These are phyloP conservation scores for Pseudogymnoascus sp. DNA, from an alignment of 2,329 filamentous ascomycete species.

Conservation along the genomic window DNA sequence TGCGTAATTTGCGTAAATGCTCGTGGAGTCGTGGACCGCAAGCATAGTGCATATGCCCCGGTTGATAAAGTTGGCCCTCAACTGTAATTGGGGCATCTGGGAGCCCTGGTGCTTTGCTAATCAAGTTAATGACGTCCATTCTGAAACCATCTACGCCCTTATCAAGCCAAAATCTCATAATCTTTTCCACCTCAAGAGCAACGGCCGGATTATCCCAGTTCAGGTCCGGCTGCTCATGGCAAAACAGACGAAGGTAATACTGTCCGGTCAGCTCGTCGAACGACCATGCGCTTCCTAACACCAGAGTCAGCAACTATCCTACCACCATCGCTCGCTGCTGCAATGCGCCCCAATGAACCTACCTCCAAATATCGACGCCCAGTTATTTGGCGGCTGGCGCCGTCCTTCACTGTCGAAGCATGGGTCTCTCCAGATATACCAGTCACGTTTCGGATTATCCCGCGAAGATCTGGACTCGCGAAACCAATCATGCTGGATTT, in stretches of 20 bases:
- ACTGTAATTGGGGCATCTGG: slow-evolving; percentile 42
- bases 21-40: slow-evolving; percentile 55
- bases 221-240: slow-evolving; percentile 64
- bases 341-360: slow-evolving; percentile 33
- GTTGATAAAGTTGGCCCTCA: slow-evolving; percentile 41
- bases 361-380: slow-evolving; percentile 36
- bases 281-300: slow-evolving; percentile 40
- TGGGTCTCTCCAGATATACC: slow-evolving; percentile 54
- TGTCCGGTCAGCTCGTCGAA: slow-evolving; percentile 44
- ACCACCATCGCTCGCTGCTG: slow-evolving; percentile 31
- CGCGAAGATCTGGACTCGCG: slow-evolving; percentile 42
- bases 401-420: slow-evolving; percentile 30
- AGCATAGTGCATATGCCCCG: slow-evolving; percentile 29
- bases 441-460: slow-evolving; percentile 48
- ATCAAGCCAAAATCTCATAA: slow-evolving; percentile 68
- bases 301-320: slow-evolving; percentile 15
- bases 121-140: slow-evolving; percentile 62
- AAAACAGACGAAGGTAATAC: slow-evolving; percentile 57
- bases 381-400: slow-evolving; percentile 38
- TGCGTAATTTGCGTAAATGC: slow-evolving; percentile 40
- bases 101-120: slow-evolving; percentile 52
- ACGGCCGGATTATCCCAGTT: slow-evolving; percentile 68
- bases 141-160: slow-evolving; percentile 51
- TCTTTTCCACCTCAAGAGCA: slow-evolving; percentile 59
- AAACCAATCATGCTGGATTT: slow-evolving; percentile 49